phyloP scores from a whole-genome alignment of 2,329 filamentous ascomycete genomes.

The Xylaria multiplex region DNA sequence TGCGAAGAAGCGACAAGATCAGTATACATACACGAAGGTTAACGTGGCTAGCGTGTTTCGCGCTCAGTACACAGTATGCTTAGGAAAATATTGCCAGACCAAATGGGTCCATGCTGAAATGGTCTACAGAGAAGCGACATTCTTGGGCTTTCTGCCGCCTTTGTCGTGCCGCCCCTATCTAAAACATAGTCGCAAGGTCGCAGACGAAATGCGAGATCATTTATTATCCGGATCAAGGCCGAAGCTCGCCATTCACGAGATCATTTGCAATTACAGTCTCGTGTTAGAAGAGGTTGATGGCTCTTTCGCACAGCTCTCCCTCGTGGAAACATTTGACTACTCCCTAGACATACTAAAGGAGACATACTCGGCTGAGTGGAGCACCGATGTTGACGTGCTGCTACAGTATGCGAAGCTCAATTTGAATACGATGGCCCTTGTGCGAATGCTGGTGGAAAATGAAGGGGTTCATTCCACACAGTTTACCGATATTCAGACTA shows the following conservation, averaged over 20 bases:
- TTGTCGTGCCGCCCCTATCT: slow-evolving; percentile 24
- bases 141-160: slow-evolving; percentile 31
- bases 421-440: slow-evolving; percentile 22
- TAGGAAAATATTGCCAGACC: not conserved
- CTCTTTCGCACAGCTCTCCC: slow-evolving; percentile 22
- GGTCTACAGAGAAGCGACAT: slow-evolving; percentile 28
- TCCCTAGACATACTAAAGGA: slow-evolving; percentile 25
- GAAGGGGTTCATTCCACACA: not conserved
- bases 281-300: slow-evolving; percentile 31
- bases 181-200: slow-evolving; percentile 26
- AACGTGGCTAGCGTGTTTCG: slow-evolving; percentile 33
- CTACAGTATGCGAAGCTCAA: slow-evolving; percentile 33
- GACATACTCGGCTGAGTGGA: slow-evolving; percentile 27
- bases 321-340: slow-evolving; percentile 27
- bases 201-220: slow-evolving; percentile 19
- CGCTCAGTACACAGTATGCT: slow-evolving; percentile 31
- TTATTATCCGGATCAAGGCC: slow-evolving; percentile 13
- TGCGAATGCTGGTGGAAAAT: slow-evolving; percentile 12
- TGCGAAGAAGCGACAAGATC: not conserved
- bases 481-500: slow-evolving; percentile 19
- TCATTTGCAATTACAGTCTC: slow-evolving; percentile 30
- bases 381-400: slow-evolving; percentile 25
- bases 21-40: slow-evolving; percentile 23
- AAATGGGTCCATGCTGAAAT: slow-evolving; percentile 3
- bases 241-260: slow-evolving; percentile 25